Conservation (phyloP, 768 basidiomycete species). For the Mycena albidolilacea region DNA sequence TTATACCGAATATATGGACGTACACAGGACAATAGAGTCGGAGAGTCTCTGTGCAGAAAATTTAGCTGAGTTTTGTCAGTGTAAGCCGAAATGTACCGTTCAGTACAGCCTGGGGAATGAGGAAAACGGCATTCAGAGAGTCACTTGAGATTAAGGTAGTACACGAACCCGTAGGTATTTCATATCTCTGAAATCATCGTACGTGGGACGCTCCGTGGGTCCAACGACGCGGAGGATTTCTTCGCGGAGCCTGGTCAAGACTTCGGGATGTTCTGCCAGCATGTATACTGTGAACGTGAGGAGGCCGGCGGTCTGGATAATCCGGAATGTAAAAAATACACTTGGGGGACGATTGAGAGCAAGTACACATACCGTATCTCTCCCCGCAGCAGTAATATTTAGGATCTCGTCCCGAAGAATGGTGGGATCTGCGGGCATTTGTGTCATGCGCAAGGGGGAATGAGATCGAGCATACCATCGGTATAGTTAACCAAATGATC, state of each 20-base stretch:
- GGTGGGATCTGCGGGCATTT: conserved; percentile 50
- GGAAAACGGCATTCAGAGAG: background rate
- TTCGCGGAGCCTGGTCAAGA: conserved; percentile 61
- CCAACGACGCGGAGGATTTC: conserved; percentile 67
- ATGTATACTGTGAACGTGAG: conserved; percentile 70
- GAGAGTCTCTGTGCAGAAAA: conserved; percentile 60
- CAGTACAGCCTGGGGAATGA: conserved; percentile 10
- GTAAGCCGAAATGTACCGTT: conserved; percentile 7
- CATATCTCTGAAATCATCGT: conserved; percentile 70
- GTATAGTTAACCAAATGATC: conserved; percentile 70
- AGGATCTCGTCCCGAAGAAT: conserved; percentile 63
- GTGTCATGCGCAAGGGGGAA: too few relatives aligned
- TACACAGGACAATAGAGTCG: conserved; percentile 69
- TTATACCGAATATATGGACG: conserved; percentile 33
- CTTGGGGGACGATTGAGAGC: background rate
- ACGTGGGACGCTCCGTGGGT: conserved; percentile 59
- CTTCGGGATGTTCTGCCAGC: conserved; percentile 66
- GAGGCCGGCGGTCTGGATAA: conserved; percentile 60
- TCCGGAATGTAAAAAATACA: background rate
- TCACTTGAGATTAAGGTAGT: background rate
- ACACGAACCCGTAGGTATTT: conserved; percentile 70
- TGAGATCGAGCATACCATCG: conserved; percentile 54
- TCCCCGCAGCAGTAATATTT: conserved; percentile 60
- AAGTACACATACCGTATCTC: conserved; percentile 55
- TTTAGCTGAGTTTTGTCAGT: too few relatives aligned